These are phyloP conservation scores for Teratosphaeria zuluensis DNA, from an alignment of 2,329 filamentous ascomycete genomes.

Conservation along the genomic window DNA sequence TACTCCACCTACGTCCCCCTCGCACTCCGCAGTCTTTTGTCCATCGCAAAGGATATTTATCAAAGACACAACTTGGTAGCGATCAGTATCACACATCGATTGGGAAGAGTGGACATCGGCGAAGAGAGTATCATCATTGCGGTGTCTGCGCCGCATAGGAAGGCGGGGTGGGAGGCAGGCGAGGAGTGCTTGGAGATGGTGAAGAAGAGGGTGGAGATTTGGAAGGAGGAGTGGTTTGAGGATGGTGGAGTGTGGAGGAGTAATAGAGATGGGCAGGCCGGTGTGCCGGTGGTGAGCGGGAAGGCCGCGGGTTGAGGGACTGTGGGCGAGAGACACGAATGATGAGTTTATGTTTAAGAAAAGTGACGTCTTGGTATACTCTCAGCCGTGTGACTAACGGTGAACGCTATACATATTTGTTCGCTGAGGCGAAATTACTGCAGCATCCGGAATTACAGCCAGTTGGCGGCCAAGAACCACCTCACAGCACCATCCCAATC, in stretches of 20 bases:
- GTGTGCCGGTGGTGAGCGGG: conserved; percentile 27
- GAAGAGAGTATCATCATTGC: conserved; percentile 90
- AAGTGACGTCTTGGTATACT: no score
- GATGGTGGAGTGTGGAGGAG: conserved; percentile 75
- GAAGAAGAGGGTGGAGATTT: conserved; percentile 84
- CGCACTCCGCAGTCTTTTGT: conserved; percentile 58
- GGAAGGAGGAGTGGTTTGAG: conserved; percentile 87
- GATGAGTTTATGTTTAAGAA: no score
- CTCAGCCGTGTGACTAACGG: no score
- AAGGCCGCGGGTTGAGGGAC: background rate
- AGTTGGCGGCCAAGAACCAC: no score
- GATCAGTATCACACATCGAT: conserved; percentile 72
- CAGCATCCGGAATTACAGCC: no score
- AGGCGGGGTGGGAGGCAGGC: conserved; percentile 76
- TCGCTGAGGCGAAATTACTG: no score
- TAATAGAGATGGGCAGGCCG: conserved; percentile 64
- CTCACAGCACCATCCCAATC: no score
- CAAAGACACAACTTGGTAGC: conserved; percentile 57
- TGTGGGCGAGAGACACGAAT: background rate
- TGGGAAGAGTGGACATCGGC: conserved; percentile 78
- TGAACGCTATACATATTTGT: no score
- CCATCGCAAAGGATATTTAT: conserved; percentile 50
- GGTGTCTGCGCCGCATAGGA: conserved; percentile 71
- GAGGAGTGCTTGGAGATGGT: conserved; percentile 83
- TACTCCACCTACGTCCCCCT: conserved; percentile 66